Evolutionary conservation across 2,329 filamentous ascomycete genomes (phyloP), one percentile per base, ranked within the genome.

Genomic region (Colletotrichum salicis): DNA sequence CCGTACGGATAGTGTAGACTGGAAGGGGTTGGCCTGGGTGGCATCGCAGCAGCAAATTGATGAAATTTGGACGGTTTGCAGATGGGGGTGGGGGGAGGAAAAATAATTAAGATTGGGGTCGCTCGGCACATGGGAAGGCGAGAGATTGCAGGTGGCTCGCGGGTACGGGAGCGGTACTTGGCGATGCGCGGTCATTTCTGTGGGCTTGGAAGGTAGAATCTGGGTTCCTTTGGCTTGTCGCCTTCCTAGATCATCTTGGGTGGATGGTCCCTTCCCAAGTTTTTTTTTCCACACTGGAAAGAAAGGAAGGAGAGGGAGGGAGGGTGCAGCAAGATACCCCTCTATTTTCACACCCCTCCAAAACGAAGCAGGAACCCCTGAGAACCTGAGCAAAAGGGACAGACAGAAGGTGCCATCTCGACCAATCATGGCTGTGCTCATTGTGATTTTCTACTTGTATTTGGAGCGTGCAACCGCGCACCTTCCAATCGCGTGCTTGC

Each of bases 31-130:
- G 41, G 41, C 41, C 41, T 48, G 41, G 11, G 41, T 19, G 37
- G 35, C 27, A 33, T 52, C 12, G 48, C 33, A 24, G 65, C 48
- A 55, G 41, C 70, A 70, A 35, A 57, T 70, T 70, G 29, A 69
- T 56, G 65, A 64, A 59, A 37, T 55, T 19, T 63, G 59, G 56
- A 56, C 48, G 33, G 55, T 24, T 58, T 51, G 51, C 35, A 52
- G 54, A 33, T 58, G 45, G 19, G 19, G 41, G 41, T n/a, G 41
- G 41, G 15, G 13, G 41, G 41, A 48, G 15, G 37, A 15, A 41
- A 41, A 58, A 54, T 31, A 59, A 63, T 55, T 56, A 64, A 71
- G 45, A 71, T 69, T 71, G 65, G 64, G 59, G 37, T 65, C 64
- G 31, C 59, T 62, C 59, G 64, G 69, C 64, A 71, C 69, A 64